Percentiles rank a stretch among this genome's conserved stretches.
Conservation (phyloP, 23 red algal species). For the Chondrus crispus region DNA sequence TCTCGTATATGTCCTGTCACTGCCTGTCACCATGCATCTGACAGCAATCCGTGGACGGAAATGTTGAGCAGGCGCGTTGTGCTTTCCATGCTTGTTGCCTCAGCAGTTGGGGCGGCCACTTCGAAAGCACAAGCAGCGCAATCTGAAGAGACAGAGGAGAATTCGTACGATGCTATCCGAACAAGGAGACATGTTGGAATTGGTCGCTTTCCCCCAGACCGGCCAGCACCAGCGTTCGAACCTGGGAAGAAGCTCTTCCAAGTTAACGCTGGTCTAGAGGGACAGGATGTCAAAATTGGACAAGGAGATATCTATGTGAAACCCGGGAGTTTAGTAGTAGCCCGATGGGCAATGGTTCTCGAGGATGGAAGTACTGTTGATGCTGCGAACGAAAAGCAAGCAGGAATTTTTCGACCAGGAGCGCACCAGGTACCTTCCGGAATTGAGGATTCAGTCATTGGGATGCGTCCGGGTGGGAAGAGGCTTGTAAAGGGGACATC, state of each 20-base stretch:
- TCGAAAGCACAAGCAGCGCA: no score
- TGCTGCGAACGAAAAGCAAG: conserved; percentile 19
- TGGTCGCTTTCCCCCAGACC: conserved; percentile 27
- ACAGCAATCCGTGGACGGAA: no score
- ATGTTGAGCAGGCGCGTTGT: no score
- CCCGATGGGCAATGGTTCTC: conserved; percentile 33
- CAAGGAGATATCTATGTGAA: conserved; percentile 17
- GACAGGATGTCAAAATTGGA: conserved; percentile 27
- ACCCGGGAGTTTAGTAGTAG: conserved; percentile 22
- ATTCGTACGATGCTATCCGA: conserved; percentile 51
- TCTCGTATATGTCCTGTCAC: no score
- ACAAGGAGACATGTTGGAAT: conserved; percentile 32
- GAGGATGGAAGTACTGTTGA: conserved; percentile 45
- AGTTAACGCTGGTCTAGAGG: conserved; percentile 7
- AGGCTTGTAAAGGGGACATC: conserved; percentile 28
- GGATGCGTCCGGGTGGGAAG: conserved; percentile 39
- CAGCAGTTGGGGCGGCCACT: no score
- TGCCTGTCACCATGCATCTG: no score
- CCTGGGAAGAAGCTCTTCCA: neutral
- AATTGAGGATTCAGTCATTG: conserved; percentile 44
- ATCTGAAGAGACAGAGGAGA: no score
- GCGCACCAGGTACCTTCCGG: conserved; percentile 49
- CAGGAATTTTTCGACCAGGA: conserved; percentile 51
- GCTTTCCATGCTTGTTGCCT: no score
- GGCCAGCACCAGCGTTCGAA: conserved; percentile 19